Conservation (phyloP, 2,329 filamentous ascomycete genomes). For the Fusarium humuli region DNA sequence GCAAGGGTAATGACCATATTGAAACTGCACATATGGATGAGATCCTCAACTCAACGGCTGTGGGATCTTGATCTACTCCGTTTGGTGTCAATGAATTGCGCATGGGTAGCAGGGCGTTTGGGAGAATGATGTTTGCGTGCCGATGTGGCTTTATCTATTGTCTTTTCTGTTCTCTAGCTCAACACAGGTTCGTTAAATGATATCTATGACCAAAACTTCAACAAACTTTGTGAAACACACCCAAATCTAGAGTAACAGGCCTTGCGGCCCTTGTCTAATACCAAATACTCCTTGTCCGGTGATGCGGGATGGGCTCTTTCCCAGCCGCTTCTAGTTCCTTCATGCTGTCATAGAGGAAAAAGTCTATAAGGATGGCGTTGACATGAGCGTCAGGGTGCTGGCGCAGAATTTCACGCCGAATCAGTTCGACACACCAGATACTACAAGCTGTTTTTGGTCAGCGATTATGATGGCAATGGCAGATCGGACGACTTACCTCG, state of each 20-base stretch:
- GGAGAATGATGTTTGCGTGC: slow-evolving; percentile 28
- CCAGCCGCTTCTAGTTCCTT: slow-evolving; percentile 81
- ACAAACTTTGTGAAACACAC: slow-evolving; percentile 6
- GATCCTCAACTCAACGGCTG: slow-evolving; percentile 63
- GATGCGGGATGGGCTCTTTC: slow-evolving; percentile 74
- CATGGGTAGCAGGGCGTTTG: slow-evolving; percentile 41
- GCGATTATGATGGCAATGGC: background rate
- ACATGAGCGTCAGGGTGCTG: slow-evolving; percentile 76
- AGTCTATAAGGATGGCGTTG: slow-evolving; percentile 96
- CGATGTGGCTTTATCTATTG: slow-evolving; percentile 35
- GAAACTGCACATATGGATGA: slow-evolving; percentile 82
- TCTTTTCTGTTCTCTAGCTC: slow-evolving; percentile 28
- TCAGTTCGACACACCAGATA: slow-evolving; percentile 95
- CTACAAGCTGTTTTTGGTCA: slow-evolving; percentile 73
- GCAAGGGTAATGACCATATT: slow-evolving; percentile 62
- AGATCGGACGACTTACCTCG: slow-evolving; percentile 66
- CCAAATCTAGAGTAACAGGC: slow-evolving; percentile 12
- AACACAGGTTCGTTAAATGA: slow-evolving; percentile 10
- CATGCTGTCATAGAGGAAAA: slow-evolving; percentile 95
- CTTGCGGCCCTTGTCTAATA: slow-evolving; percentile 66
- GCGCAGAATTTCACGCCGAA: slow-evolving; percentile 81
- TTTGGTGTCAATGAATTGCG: slow-evolving; percentile 15
- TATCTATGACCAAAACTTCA: slow-evolving; percentile 38
- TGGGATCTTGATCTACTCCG: slow-evolving; percentile 49
- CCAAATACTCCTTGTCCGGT: slow-evolving; percentile 94